Evolutionary conservation across 2,329 filamentous ascomycete species (phyloP), one percentile per base, ranked within the genome.

Genomic region (Pseudocercospora macadamiae): DNA sequence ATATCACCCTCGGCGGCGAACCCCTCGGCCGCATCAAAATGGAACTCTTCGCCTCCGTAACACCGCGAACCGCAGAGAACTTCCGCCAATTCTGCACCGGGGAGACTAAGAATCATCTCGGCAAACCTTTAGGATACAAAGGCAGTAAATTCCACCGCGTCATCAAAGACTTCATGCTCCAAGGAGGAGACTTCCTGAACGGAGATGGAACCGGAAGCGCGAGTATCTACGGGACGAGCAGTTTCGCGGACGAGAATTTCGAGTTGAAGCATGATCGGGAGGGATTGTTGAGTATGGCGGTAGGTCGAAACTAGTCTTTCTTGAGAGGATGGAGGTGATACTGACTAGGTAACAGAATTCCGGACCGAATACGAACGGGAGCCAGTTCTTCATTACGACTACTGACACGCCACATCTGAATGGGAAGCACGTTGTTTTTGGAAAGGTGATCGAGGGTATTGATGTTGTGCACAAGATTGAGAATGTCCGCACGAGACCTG

Each of bases 71-170:
- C 7, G 91, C 92, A 26, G 95, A 97, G 51, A 97, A 97, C 80
- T 97, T 99, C 75, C 90, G 93, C 47, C 91, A 96, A 73, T 96
- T 96, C 79, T 97, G 93, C 79, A 97, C 93, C 0, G 95, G 95
- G 68, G 93, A 97, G 80, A 87, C 84, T 66, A 96, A 92, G 78
- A 90, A 90, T 71, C 76, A 84, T 51, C 83, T 86, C 8, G 91
- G 91, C 30, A 83, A 87, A 63, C 89, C 93, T 0, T 90, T 96
- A 73, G 95, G 95, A 63, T 99, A 97, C 83, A 97, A 97, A 78
- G 90, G 90, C 54, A 89, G 86, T 79, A 96, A 91, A 75, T 97
- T 97, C 71, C 95, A 97, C 77, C 88, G 95, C 59, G 91, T 97
- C 68, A 96, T 97, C 74, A 90, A 90, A 77, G 89, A 90, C 70